These are phyloP conservation scores for Exophiala sideris DNA, from an alignment of 2,329 filamentous ascomycete genomes.

Conservation along the genomic window DNA sequence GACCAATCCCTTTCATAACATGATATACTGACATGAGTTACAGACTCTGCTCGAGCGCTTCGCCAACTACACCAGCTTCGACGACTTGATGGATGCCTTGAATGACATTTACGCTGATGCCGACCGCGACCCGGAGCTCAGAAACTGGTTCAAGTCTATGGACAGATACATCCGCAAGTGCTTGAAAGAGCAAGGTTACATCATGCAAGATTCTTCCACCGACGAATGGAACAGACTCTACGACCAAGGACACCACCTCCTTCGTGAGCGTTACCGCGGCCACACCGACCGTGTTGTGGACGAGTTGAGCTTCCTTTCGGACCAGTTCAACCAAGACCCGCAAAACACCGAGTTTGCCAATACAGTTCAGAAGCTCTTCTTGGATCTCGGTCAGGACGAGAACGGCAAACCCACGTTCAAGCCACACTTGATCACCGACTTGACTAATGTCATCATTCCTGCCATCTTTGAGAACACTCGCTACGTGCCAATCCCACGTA, in stretches of 20 bases:
- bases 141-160: conserved; percentile 80
- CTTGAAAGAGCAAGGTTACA: conserved; percentile 84
- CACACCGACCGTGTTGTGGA: conserved; percentile 85
- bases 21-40: conserved; percentile 49
- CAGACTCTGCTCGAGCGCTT: conserved; percentile 89
- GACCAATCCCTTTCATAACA: conserved; percentile 31
- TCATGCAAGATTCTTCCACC: conserved; percentile 76
- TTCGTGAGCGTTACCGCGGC: conserved; percentile 80
- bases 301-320: conserved; percentile 82
- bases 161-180: conserved; percentile 76
- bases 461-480: conserved; percentile 76
- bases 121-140: conserved; percentile 80
- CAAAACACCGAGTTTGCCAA: conserved; percentile 78
- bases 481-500: conserved; percentile 89
- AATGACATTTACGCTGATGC: conserved; percentile 83
- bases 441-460: conserved; percentile 83
- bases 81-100: conserved; percentile 81
- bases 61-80: conserved; percentile 85
- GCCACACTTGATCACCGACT: conserved; percentile 83
- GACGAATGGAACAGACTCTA: conserved; percentile 80
- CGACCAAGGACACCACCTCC: conserved; percentile 78
- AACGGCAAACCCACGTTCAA: conserved; percentile 87
- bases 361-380: conserved; percentile 79
- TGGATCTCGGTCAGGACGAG: conserved; percentile 81
- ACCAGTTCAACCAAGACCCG: conserved; percentile 84